These are phyloP conservation scores for Aspergillus nomiae DNA, from an alignment of 2,329 filamentous ascomycete genomes.

Conservation along the genomic window DNA sequence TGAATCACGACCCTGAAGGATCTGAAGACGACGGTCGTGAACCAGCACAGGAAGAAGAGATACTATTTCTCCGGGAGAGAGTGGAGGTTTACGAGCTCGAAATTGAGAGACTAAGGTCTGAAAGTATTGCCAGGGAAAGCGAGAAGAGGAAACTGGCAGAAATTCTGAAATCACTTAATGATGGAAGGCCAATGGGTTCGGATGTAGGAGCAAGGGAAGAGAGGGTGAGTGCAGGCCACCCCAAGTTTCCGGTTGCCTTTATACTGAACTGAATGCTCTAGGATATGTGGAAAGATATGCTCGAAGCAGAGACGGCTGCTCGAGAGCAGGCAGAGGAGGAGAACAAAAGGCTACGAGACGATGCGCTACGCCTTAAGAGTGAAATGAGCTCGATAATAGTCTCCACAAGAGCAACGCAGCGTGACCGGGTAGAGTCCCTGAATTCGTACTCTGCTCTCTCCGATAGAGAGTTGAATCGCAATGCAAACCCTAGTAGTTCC, in stretches of 20 bases:
- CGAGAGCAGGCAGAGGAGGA: slow-evolving; percentile 91
- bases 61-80: slow-evolving; percentile 79
- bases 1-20: slow-evolving; percentile 43
- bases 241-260: neutral
- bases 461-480: slow-evolving; percentile 39
- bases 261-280: slow-evolving; percentile 36
- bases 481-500: slow-evolving; percentile 55
- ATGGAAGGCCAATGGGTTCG: slow-evolving; percentile 52
- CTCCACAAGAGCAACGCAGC: slow-evolving; percentile 34
- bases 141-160: slow-evolving; percentile 87
- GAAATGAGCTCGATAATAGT: slow-evolving; percentile 36
- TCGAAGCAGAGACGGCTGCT: slow-evolving; percentile 86
- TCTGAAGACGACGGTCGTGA: slow-evolving; percentile 52
- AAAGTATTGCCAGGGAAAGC: slow-evolving; percentile 75
- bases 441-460: slow-evolving; percentile 41
- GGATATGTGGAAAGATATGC: slow-evolving; percentile 92
- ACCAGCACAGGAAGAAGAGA: slow-evolving; percentile 73
- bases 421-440: slow-evolving; percentile 38
- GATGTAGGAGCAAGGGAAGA: slow-evolving; percentile 52
- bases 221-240: slow-evolving; percentile 38
- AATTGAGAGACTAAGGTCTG: slow-evolving; percentile 78
- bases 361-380: slow-evolving; percentile 69
- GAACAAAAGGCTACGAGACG: slow-evolving; percentile 78
- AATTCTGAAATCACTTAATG: slow-evolving; percentile 68
- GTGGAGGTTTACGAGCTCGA: slow-evolving; percentile 82